Conservation (phyloP, 768 basidiomycete genomes). For the Artomyces pyxidatus region DNA sequence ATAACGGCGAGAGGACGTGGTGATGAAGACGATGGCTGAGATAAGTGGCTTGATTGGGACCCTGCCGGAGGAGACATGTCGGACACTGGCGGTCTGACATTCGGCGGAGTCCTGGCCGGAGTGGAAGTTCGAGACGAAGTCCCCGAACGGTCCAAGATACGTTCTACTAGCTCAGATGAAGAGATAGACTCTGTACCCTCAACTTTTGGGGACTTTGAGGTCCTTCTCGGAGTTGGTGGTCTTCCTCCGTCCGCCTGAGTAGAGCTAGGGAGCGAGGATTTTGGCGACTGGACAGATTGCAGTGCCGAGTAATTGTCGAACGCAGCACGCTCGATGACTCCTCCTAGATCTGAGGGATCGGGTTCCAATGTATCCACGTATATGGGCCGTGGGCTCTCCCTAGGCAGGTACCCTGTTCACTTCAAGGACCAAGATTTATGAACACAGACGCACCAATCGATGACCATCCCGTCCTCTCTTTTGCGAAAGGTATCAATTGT, state of each 20-base stretch:
- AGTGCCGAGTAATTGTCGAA: neutral
- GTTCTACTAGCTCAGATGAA: no score
- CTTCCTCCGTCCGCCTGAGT: neutral
- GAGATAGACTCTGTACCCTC: neutral
- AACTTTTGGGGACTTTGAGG: neutral
- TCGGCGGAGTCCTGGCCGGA: neutral
- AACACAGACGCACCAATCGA: slow-evolving; percentile 11
- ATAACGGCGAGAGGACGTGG: no score
- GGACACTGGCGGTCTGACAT: neutral
- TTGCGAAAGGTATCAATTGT: neutral
- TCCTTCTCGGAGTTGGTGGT: neutral
- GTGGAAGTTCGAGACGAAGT: neutral
- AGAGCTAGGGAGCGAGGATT: neutral
- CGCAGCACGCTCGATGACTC: slow-evolving; percentile 8
- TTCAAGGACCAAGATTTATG: neutral
- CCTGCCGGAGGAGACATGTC: neutral
- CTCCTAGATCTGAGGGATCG: neutral
- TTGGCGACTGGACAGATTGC: neutral
- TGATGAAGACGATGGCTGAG: neutral
- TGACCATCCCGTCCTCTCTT: slow-evolving; percentile 18
- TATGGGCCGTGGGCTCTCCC: neutral
- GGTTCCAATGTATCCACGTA: neutral
- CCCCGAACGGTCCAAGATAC: neutral
- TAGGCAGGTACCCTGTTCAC: neutral
- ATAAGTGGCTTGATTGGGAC: neutral